phyloP scores from a whole-genome alignment of 169 alveolate genomes.

The Eimeria zaria region DNA sequence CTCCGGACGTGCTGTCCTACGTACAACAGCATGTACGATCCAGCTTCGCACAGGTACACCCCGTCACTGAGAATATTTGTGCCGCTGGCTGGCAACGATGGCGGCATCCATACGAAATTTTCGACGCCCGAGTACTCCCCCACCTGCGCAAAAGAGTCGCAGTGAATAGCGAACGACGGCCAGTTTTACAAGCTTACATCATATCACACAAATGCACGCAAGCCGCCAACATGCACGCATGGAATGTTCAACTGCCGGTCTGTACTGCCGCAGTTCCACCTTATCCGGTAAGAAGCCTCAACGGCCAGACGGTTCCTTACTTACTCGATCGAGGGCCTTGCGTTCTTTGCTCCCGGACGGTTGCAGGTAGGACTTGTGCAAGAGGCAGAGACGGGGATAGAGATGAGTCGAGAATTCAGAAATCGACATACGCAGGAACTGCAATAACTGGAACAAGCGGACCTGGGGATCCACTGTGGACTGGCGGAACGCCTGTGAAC shows the following conservation, averaged over 20 bases:
- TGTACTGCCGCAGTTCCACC: neutral
- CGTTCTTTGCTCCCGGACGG: slow-evolving; percentile 67
- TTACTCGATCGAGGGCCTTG: slow-evolving; percentile 75
- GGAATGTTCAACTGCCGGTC: neutral
- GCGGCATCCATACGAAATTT: slow-evolving; percentile 78
- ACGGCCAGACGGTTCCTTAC: neutral
- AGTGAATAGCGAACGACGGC: neutral
- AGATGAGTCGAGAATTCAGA: slow-evolving; percentile 66
- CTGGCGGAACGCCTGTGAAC: slow-evolving; percentile 84
- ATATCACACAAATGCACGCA: neutral
- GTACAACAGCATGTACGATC: slow-evolving; percentile 89
- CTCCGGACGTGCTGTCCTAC: slow-evolving; percentile 90
- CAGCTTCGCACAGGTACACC: slow-evolving; percentile 91
- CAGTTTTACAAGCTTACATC: neutral
- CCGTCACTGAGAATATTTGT: slow-evolving; percentile 91
- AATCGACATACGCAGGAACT: slow-evolving; percentile 82
- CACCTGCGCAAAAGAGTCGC: slow-evolving; percentile 49
- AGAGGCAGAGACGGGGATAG: slow-evolving; percentile 86
- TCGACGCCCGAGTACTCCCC: slow-evolving; percentile 79
- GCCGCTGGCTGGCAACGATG: slow-evolving; percentile 88
- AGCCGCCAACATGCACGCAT: neutral
- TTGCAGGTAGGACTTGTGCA: slow-evolving; percentile 84
- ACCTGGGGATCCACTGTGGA: slow-evolving; percentile 82
- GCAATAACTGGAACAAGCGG: slow-evolving; percentile 81
- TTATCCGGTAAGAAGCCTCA: neutral